These are phyloP conservation scores for Cladosporium phlei DNA, from an alignment of 2,329 filamentous ascomycete species.

Conservation along the genomic window DNA sequence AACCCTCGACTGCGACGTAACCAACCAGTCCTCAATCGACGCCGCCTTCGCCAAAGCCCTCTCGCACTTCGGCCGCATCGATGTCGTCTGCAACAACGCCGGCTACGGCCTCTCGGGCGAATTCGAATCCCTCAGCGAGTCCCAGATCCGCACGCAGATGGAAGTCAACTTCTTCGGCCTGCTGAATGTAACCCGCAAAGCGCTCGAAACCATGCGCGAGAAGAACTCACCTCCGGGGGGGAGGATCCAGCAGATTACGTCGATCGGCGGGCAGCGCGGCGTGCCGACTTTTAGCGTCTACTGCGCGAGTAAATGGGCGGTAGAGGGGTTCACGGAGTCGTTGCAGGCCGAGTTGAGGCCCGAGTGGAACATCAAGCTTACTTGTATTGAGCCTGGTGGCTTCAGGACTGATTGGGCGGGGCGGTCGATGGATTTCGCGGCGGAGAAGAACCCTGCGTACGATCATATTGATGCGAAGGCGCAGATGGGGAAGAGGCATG, in stretches of 20 bases:
- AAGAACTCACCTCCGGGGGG: constrained; percentile 45
- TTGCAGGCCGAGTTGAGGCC: constrained; percentile 40
- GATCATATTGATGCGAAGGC: constrained; percentile 45
- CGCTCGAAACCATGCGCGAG: constrained; percentile 42
- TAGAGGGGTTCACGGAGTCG: constrained; percentile 46
- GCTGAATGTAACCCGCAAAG: constrained; percentile 48
- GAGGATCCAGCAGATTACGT: constrained; percentile 52
- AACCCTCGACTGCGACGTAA: constrained; percentile 51
- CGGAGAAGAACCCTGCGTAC: constrained; percentile 42
- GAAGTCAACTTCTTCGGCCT: constrained; percentile 59
- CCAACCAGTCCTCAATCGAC: constrained; percentile 40
- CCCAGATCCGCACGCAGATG: constrained; percentile 50
- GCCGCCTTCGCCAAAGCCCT: constrained; percentile 42
- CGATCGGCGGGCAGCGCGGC: constrained; percentile 47
- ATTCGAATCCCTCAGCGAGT: constrained; percentile 49
- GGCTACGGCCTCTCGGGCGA: constrained; percentile 53
- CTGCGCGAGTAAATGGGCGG: constrained; percentile 42
- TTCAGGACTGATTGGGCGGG: constrained; percentile 46
- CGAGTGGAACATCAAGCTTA: constrained; percentile 45
- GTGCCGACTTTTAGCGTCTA: constrained; percentile 40
- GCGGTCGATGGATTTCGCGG: constrained; percentile 44
- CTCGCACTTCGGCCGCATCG: constrained; percentile 51
- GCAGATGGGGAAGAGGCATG: constrained; percentile 38
- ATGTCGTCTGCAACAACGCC: constrained; percentile 59
- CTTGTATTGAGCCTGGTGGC: constrained; percentile 43